A percentile compares a stretch with the other conserved stretches of the same genome.
phyloP scores from a whole-genome alignment of 306 rosid species.

The Cucumis hystrix region DNA sequence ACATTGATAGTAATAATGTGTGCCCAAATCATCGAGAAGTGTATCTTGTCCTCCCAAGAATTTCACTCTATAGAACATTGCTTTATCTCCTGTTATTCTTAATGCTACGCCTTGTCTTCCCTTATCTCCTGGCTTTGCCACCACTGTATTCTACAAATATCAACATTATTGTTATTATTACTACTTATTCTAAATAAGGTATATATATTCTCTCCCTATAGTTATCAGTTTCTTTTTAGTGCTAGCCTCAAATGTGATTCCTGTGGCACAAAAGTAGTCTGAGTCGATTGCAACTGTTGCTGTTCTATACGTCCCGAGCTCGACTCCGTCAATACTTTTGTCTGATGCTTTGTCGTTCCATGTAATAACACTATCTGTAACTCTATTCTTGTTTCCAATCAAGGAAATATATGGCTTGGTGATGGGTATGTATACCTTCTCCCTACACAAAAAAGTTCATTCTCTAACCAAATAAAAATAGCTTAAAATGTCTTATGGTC shows the following conservation, averaged over 20 bases:
- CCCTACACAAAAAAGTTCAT: conserved; percentile 27
- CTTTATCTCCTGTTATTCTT: conserved; percentile 57
- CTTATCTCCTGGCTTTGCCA: conserved; percentile 43
- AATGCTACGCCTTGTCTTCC: conserved; percentile 94
- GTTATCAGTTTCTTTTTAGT: not conserved
- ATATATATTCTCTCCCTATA: not conserved
- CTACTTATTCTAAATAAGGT: too few species aligned
- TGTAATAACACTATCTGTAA: conserved; percentile 33
- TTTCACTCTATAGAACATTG: conserved; percentile 55
- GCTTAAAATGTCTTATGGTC: too few species aligned
- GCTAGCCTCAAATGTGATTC: conserved; percentile 57
- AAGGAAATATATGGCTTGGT: conserved; percentile 73
- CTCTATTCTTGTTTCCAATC: conserved; percentile 37
- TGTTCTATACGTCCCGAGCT: conserved; percentile 58
- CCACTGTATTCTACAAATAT: conserved; percentile 50
- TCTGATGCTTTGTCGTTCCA: conserved; percentile 87
- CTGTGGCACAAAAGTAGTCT: conserved; percentile 69
- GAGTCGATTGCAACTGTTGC: conserved; percentile 74
- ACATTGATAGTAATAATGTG: conserved; percentile 54
- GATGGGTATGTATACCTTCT: conserved; percentile 56
- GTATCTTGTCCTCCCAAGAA: conserved; percentile 76
- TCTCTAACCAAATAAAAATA: too few species aligned
- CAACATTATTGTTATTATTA: not conserved
- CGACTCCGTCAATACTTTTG: conserved; percentile 29
- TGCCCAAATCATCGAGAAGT: conserved; percentile 63